Percentiles rank a stretch among this genome's conserved stretches.
Conservation (phyloP, 2,329 filamentous ascomycete species). For the Aspergillus quadricinctus region DNA sequence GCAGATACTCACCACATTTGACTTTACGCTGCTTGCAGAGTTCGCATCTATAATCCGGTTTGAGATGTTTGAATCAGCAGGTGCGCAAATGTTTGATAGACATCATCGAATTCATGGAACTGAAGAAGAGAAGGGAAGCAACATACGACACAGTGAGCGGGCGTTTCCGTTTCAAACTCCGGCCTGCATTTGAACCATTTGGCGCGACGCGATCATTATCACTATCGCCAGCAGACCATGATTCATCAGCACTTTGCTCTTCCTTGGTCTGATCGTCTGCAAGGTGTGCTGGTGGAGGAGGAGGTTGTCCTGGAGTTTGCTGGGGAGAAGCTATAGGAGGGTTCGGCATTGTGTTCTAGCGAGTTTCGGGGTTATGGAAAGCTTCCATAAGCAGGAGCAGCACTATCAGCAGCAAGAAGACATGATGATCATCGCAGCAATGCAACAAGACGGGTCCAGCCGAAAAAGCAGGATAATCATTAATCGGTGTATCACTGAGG, state of each 20-base stretch:
- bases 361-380: conserved; percentile 24
- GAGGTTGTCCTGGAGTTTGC: conserved; percentile 11
- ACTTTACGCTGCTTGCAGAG: conserved; percentile 44
- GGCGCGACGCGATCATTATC: conserved; percentile 25
- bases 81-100: background rate
- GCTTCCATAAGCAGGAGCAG: background rate
- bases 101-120: background rate
- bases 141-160: conserved; percentile 38
- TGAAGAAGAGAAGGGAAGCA: background rate
- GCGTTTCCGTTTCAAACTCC: conserved; percentile 34
- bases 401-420: background rate
- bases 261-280: conserved; percentile 23
- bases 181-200: conserved; percentile 25
- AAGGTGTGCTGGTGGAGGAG: conserved; percentile 14
- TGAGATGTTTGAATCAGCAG: background rate
- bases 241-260: conserved; percentile 31
- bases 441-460: conserved; percentile 1
- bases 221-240: conserved; percentile 33
- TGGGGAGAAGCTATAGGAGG: conserved; percentile 17
- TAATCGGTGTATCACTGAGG: background rate
- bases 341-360: conserved; percentile 35
- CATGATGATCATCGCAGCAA: conserved; percentile 7
- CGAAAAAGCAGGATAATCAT: background rate
- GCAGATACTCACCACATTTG: conserved; percentile 38
- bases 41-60: conserved; percentile 31